Conservation (phyloP, 345 rosid genomes). For the Acer campestre region DNA sequence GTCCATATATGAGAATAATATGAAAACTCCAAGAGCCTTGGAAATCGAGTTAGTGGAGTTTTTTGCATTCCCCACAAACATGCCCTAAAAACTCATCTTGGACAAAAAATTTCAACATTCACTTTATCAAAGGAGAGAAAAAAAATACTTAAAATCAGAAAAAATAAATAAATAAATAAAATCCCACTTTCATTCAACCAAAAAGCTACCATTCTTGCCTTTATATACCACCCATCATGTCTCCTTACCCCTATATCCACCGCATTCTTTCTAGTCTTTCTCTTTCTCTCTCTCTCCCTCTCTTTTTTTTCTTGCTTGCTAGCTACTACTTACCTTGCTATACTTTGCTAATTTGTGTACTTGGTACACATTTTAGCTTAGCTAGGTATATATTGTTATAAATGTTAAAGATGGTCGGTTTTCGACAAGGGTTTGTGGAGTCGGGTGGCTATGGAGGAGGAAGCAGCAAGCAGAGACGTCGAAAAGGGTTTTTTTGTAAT, state of each 20-base stretch:
- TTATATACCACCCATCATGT: conserved; percentile 59
- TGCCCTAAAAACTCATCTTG: conserved; percentile 39
- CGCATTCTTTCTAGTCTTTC: neutral
- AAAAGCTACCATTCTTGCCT: conserved; percentile 52
- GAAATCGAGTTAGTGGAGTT: conserved; percentile 68
- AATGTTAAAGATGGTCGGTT: conserved; percentile 8
- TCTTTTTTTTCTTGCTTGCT: conserved; percentile 2
- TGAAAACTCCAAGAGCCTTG: conserved; percentile 63
- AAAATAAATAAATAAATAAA: neutral
- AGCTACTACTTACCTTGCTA: neutral
- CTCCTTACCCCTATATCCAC: conserved; percentile 36
- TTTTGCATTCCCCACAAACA: conserved; percentile 60
- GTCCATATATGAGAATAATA: conserved; percentile 33
- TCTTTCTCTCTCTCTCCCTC: neutral
- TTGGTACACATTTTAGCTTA: conserved; percentile 8
- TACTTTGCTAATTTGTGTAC: neutral
- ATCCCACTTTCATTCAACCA: conserved; percentile 30
- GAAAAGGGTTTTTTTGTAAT: conserved; percentile 34
- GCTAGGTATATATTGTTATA: neutral
- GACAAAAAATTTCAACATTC: conserved; percentile 39
- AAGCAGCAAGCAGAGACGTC: conserved; percentile 16
- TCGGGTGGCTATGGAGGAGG: conserved; percentile 17
- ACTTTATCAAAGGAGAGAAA: conserved; percentile 12
- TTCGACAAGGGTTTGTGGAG: conserved; percentile 9
- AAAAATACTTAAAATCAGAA: neutral